phyloP scores from a whole-genome alignment of 495 filamentous ascomycete genomes.

The Neurospora terricola region DNA sequence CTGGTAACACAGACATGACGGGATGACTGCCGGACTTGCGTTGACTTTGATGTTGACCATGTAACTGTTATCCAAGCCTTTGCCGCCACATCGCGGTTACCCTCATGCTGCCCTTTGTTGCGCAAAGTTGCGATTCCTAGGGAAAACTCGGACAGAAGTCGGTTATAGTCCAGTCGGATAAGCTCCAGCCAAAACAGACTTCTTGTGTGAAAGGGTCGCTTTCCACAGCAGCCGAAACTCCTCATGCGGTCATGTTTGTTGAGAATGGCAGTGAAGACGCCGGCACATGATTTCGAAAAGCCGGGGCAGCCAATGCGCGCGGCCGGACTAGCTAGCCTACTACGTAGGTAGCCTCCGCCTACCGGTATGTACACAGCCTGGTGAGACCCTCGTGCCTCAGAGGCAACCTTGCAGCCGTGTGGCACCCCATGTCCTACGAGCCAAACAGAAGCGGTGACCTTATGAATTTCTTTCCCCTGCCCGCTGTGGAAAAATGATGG shows the following conservation, averaged over 20 bases:
- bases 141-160: neutral
- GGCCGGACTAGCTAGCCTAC: neutral
- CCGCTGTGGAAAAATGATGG: neutral
- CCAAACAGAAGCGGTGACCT: neutral
- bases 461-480: neutral
- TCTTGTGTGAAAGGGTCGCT: neutral
- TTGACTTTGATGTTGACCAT: neutral
- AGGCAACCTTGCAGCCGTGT: conserved; percentile 14
- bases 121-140: neutral
- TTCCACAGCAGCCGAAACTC: neutral
- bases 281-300: neutral
- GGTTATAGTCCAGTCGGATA: neutral
- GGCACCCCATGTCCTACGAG: conserved; percentile 3
- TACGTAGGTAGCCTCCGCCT: neutral
- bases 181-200: neutral
- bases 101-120: neutral
- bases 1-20: neutral
- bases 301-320: conserved; percentile 2
- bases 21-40: neutral
- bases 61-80: neutral
- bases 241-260: neutral
- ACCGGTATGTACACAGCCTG: conserved; percentile 7
- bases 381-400: conserved; percentile 4
- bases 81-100: neutral
- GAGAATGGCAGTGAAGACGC: neutral